Evolutionary conservation across 1,139 yeast genomes (phyloP).

Genomic region (Hanseniaspora uvarum): DNA sequence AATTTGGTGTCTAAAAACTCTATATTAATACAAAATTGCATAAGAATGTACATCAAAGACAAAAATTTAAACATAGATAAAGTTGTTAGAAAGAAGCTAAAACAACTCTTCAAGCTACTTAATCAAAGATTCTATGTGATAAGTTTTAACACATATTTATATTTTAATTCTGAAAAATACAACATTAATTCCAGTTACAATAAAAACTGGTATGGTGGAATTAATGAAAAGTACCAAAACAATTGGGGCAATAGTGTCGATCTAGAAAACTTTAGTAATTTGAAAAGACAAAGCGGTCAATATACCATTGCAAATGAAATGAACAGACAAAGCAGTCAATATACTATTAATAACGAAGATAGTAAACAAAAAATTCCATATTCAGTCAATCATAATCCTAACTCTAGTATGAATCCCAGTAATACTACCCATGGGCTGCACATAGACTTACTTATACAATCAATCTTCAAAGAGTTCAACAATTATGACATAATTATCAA

Average conservation of each 20-base stretch:
- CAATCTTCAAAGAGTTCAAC: constrained; percentile 12
- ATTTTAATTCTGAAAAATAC: constrained; percentile 17
- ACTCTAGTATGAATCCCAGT: background rate
- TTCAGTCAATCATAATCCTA: background rate
- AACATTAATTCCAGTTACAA: background rate
- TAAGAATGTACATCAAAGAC: constrained; percentile 7
- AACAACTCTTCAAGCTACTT: constrained; percentile 15
- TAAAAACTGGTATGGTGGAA: background rate
- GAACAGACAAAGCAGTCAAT: background rate
- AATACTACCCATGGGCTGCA: constrained; percentile 10
- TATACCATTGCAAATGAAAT: background rate
- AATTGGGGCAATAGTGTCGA: background rate
- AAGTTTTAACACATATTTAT: constrained; percentile 16
- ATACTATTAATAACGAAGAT: background rate
- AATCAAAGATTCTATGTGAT: constrained; percentile 15
- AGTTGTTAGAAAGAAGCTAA: constrained; percentile 6
- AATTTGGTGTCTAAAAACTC: constrained; percentile 13
- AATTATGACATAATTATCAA: constrained; percentile 6
- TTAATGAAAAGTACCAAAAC: background rate
- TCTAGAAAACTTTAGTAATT: background rate
- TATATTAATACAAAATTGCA: constrained; percentile 10
- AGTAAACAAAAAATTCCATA: background rate
- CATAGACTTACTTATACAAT: constrained; percentile 11
- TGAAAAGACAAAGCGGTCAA: constrained; percentile 3
- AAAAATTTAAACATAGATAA: background rate